These are phyloP conservation scores for Paxillus rubicundulus DNA, from an alignment of 768 basidiomycete genomes.

Conservation along the genomic window DNA sequence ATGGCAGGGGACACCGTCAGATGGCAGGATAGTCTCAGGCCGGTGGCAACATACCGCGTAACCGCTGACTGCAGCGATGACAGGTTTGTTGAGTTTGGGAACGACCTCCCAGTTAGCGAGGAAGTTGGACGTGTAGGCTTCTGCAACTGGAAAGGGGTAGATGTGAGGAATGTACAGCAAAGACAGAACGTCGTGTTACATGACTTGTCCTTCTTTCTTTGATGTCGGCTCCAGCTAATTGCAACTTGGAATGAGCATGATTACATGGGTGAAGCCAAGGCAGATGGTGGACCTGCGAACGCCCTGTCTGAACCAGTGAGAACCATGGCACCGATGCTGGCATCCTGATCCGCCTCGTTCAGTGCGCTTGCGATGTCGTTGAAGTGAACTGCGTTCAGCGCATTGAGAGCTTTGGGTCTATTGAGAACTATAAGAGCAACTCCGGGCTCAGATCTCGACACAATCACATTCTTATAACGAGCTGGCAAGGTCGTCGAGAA, in stretches of 20 bases:
- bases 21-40: neutral
- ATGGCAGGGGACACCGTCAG: neutral
- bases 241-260: neutral
- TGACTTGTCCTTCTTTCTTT: conserved; percentile 97
- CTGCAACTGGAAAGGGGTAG: conserved; percentile 52
- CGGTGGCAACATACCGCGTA: conserved; percentile 64
- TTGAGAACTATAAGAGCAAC: conserved; percentile 85
- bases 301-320: conserved; percentile 90
- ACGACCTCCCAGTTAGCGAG: conserved; percentile 81
- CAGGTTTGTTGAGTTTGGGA: conserved; percentile 77
- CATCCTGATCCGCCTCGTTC: conserved; percentile 66
- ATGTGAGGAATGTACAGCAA: neutral
- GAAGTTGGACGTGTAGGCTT: conserved; percentile 85
- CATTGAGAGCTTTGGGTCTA: conserved; percentile 88
- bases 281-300: conserved; percentile 72
- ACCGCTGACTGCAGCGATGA: conserved; percentile 95
- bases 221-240: conserved; percentile 91
- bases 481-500: conserved; percentile 30
- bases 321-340: conserved; percentile 77
- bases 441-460: conserved; percentile 62
- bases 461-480: conserved; percentile 64
- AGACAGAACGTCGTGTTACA: conserved; percentile 48
- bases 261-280: neutral
- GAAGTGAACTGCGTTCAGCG: conserved; percentile 79
- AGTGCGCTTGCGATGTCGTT: conserved; percentile 79